Base-by-base conservation (phyloP, 495 filamentous ascomycete species). In the Penicillium antarcticum region DNA sequence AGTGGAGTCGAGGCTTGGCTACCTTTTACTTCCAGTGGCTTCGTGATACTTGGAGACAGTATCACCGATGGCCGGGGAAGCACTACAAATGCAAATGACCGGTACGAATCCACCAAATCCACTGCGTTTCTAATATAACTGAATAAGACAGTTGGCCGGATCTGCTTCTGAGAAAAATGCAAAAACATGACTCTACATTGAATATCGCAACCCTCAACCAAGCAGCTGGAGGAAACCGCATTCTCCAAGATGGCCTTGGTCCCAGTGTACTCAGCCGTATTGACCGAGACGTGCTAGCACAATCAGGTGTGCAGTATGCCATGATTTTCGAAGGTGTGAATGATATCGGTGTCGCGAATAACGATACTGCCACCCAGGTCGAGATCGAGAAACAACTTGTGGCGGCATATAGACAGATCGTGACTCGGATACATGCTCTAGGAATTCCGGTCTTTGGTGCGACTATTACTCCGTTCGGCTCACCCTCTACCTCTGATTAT, bases 291-390 rank as follows among this genome's bases (percentile, higher is more conserved):
- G 75, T 83, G 4, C 66, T 90, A 12, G 58, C 73, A 0, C 76
- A 80, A 8, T 68, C 77, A 1, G 79, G 79, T 8, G 77, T 84
- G 6, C 71, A 72, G 53, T 87, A 83, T 57, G 80, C 77, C 26
- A 76, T 89, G 67, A 76, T 89, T 31, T 89, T 89, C 65, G 80
- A 86, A 66, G 87, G 86, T 16, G 84, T 89, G 17, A 91, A 89
- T 63, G 87, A 89, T 61, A 87, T 87, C 39, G 84, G 85, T 23
- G 66, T 67, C 7, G 80, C 73, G 1, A 70, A 65, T 18, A 52
- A 75, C 0, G 76, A 81, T 51, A 45, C 63, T 4, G 63, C 58
- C 1, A 69, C 72, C 3, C 84, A 87, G 55, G 65, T 56, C n/a
- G 45, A 58, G 8, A 73, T 86, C 35, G 80, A 69, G 4, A 70